Evolutionary conservation across 495 filamentous ascomycete species (phyloP).

Genomic region (Lasiosphaeria ovina): DNA sequence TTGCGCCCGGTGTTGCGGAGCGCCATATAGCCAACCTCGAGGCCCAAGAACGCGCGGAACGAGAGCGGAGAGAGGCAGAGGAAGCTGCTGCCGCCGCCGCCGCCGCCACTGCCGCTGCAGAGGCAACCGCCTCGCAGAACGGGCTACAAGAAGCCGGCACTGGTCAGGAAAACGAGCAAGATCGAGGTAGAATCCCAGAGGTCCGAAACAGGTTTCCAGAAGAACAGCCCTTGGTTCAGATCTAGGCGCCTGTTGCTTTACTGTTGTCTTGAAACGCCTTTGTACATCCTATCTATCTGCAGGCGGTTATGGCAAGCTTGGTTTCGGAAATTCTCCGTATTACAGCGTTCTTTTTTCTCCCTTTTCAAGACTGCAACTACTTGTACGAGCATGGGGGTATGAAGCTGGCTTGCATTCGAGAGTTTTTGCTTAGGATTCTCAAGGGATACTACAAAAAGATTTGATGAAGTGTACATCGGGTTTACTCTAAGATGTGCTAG

Average conservation of each 20-base stretch:
- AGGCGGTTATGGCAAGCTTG: background rate
- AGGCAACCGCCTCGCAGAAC: background rate
- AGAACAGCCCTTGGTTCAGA: constrained; percentile 8
- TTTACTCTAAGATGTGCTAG: no score
- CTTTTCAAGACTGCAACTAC: background rate
- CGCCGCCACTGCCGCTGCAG: constrained; percentile 19
- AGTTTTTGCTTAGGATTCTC: background rate
- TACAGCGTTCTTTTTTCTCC: background rate
- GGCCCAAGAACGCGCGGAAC: constrained; percentile 55
- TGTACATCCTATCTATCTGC: background rate
- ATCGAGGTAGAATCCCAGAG: background rate
- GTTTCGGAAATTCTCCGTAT: background rate
- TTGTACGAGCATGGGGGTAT: constrained; percentile 1
- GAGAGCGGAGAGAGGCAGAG: constrained; percentile 45
- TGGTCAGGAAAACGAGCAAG: background rate
- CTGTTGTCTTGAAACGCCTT: background rate
- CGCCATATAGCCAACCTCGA: constrained; percentile 71
- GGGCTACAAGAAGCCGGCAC: background rate
- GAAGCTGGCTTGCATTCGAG: background rate
- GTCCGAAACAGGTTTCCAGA: constrained; percentile 1
- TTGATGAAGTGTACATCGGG: background rate
- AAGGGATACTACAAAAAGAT: background rate
- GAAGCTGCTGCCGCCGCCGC: constrained; percentile 40
- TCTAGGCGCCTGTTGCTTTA: background rate
- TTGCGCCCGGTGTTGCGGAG: constrained; percentile 83